A percentile compares a stretch with the other conserved stretches of the same genome.
Conservation (phyloP, 495 filamentous ascomycete species). For the Aspergillus sparsus region DNA sequence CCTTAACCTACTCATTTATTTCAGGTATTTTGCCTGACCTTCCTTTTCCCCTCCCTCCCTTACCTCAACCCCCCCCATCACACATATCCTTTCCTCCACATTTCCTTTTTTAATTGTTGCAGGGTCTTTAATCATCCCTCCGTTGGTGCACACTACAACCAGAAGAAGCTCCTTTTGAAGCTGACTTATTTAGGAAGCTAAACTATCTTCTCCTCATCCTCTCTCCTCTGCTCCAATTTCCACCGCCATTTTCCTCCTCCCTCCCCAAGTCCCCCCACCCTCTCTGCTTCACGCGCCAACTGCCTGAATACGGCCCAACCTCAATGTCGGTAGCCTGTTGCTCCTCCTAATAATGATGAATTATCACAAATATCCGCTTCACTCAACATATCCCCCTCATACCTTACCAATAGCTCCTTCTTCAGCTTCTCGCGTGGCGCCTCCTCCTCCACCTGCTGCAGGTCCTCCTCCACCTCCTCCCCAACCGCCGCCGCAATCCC, state of each 20-base stretch:
- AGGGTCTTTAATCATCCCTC: too few species aligned
- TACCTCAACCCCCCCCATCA: background rate
- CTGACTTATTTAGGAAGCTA: background rate
- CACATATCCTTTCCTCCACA: too few species aligned
- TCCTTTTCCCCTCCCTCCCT: background rate
- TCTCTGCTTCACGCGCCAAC: background rate
- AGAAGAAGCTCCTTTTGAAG: background rate
- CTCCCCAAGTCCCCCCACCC: conserved; percentile 14
- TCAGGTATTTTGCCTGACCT: background rate
- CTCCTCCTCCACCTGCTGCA: conserved; percentile 19
- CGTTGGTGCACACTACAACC: background rate
- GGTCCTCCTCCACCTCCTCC: conserved; percentile 30
- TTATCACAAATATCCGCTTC: conserved; percentile 22
- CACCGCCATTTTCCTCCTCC: conserved; percentile 9
- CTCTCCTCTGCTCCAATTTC: conserved; percentile 13
- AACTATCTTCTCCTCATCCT: background rate
- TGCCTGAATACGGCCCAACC: conserved; percentile 13
- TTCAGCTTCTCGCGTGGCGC: conserved; percentile 5
- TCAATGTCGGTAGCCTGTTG: conserved; percentile 1
- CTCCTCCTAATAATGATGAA: conserved; percentile 15
- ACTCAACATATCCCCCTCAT: conserved; percentile 16
- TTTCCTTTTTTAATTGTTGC: too few species aligned
- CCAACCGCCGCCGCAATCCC: conserved; percentile 17
- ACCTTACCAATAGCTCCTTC: background rate
- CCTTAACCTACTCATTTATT: too few species aligned